A percentile compares a stretch with the other conserved stretches of the same genome.
Conservation (phyloP, 2,329 filamentous ascomycete species). For the Microsporum ferrugineum region DNA sequence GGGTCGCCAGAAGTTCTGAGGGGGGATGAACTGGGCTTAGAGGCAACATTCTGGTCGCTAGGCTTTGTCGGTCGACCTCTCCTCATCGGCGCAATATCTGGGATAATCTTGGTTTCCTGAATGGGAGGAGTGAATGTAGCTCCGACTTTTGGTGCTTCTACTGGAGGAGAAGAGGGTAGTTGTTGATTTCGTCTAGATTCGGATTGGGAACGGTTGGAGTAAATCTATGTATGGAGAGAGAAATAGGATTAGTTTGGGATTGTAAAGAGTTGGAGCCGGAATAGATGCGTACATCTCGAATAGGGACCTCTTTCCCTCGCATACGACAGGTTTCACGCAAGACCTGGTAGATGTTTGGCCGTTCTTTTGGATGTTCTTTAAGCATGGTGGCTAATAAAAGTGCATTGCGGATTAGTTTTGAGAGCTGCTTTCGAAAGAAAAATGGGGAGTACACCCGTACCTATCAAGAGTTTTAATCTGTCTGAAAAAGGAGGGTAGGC, state of each 20-base stretch:
- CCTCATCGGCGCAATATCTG: constrained; percentile 88
- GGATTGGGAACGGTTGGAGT: constrained; percentile 51
- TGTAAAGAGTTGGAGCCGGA: background rate
- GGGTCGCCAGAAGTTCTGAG: constrained; percentile 64
- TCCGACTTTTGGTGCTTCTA: constrained; percentile 55
- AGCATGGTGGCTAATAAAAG: constrained; percentile 64
- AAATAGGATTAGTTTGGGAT: background rate
- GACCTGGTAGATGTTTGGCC: constrained; percentile 92
- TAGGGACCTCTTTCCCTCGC: constrained; percentile 74
- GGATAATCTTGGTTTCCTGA: constrained; percentile 60
- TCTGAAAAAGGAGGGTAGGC: constrained; percentile 82
- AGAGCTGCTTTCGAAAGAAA: constrained; percentile 8
- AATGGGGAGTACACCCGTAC: constrained; percentile 38
- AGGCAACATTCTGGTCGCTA: constrained; percentile 36
- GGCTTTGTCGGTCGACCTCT: constrained; percentile 60
- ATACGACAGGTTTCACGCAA: constrained; percentile 76
- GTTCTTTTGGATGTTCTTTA: constrained; percentile 62
- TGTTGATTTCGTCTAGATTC: constrained; percentile 52
- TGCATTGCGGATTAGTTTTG: constrained; percentile 5
- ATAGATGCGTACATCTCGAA: constrained; percentile 62
- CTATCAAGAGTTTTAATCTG: constrained; percentile 76
- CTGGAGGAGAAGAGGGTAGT: constrained; percentile 45
- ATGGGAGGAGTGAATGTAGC: constrained; percentile 68
- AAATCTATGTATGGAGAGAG: constrained; percentile 46
- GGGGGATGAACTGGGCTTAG: constrained; percentile 56